Evolutionary conservation across 164 flowering plant species (phyloP).

Genomic region (Malania oleifera): DNA sequence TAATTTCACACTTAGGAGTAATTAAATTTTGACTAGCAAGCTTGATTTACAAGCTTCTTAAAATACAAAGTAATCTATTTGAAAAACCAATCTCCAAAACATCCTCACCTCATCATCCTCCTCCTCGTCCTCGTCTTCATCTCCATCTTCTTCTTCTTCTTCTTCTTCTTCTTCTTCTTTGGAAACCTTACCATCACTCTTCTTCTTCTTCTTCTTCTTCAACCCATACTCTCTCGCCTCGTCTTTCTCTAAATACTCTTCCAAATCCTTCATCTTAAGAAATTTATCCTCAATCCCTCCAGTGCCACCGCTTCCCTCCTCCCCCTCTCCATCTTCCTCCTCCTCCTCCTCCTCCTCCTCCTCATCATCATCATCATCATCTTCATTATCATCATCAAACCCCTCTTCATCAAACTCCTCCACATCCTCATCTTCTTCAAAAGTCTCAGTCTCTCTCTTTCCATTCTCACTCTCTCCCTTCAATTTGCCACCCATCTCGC

Average conservation of each 20-base stretch:
- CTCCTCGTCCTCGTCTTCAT: constrained; percentile 17
- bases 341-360: constrained; percentile 31
- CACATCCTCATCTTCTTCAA: constrained; percentile 19
- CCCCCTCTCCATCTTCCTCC: constrained; percentile 31
- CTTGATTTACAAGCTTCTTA: too few species aligned
- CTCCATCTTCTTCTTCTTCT: constrained; percentile 14
- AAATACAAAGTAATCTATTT: too few species aligned
- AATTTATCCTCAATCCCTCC: constrained; percentile 68
- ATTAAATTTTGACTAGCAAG: too few species aligned
- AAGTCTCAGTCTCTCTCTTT: constrained; percentile 8
- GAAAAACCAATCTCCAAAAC: background rate
- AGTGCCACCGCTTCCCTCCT: constrained; percentile 13
- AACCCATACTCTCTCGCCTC: constrained; percentile 67
- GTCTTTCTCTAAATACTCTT: constrained; percentile 61
- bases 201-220: constrained; percentile 20
- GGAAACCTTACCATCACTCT: constrained; percentile 19
- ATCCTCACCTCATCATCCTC: constrained; percentile 39
- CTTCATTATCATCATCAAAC: constrained; percentile 17
- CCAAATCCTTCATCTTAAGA: constrained; percentile 69
- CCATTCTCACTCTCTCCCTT: constrained; percentile 14
- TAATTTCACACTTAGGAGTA: too few species aligned
- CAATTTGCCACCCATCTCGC: too few species aligned
- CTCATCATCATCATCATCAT: constrained; percentile 19
- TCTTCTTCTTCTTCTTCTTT: constrained; percentile 29
- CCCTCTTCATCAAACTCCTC: constrained; percentile 12